Conservation (phyloP, 139 green algal species). For the Chara braunii region DNA sequence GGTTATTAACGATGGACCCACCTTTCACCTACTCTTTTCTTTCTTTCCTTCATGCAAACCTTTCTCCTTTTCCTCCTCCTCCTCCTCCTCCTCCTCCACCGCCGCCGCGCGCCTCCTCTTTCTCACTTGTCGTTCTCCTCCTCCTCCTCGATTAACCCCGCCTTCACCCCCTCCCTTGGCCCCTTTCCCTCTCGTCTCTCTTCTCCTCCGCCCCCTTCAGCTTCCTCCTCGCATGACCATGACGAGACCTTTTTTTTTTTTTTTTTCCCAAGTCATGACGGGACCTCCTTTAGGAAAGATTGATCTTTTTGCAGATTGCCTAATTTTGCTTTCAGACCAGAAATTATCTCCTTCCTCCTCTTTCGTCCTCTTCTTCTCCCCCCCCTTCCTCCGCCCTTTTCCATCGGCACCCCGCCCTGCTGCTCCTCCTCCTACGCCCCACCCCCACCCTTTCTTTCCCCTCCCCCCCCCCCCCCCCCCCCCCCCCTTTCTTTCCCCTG, state of each 20-base stretch:
- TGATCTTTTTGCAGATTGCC: no score
- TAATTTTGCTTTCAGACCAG: background rate
- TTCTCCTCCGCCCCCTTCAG: background rate
- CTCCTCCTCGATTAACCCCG: background rate
- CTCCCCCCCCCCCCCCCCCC: background rate
- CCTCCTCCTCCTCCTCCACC: background rate
- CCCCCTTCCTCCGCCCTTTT: background rate
- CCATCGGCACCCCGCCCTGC: background rate
- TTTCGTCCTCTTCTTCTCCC: background rate
- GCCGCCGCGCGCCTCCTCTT: background rate
- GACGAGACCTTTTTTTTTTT: background rate
- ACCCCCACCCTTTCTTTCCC: background rate
- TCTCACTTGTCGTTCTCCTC: background rate
- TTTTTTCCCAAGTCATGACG: no score
- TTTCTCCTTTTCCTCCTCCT: background rate
- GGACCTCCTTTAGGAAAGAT: no score
- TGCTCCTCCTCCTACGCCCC: background rate
- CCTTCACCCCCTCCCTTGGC: background rate
- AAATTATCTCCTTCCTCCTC: background rate
- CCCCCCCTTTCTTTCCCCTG: background rate
- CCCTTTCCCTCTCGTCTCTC: background rate
- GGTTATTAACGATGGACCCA: slow-evolving; percentile 49
- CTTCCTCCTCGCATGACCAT: background rate
- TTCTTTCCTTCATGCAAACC: background rate
- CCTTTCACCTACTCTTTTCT: background rate